Conservation (phyloP, 1,284 basidiomycete genomes). For the Volvariella volvacea region DNA sequence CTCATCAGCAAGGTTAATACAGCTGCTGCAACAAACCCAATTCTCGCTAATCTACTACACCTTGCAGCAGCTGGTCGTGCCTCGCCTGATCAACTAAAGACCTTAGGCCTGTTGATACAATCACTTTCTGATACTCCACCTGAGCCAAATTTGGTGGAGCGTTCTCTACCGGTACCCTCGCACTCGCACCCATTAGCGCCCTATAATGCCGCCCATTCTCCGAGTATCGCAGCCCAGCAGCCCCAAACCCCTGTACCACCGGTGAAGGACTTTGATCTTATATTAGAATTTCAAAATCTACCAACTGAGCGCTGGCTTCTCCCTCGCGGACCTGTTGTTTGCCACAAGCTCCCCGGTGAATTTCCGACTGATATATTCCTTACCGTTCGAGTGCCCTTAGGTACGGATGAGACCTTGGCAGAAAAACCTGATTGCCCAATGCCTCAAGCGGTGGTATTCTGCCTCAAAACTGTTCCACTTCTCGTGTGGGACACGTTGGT, state of each 20-base stretch:
- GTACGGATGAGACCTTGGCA: conserved; percentile 2
- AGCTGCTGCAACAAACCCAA: conserved; percentile 58
- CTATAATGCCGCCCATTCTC: conserved; percentile 7
- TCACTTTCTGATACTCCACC: conserved; percentile 25
- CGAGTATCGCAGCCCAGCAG: conserved; percentile 8
- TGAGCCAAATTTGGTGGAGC: conserved; percentile 13
- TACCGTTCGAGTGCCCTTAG: conserved; percentile 28
- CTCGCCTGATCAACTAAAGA: conserved; percentile 53
- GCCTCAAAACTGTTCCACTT: conserved; percentile 36
- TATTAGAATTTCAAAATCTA: conserved; percentile 62
- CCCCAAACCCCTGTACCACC: conserved; percentile 15
- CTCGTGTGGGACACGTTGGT: conserved; percentile 47
- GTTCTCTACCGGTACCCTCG: conserved; percentile 7
- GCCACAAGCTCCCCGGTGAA: conserved; percentile 25
- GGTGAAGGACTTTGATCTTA: conserved; percentile 53
- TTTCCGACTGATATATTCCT: conserved; percentile 29
- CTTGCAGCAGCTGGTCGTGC: conserved; percentile 53
- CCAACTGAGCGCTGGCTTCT: conserved; percentile 56
- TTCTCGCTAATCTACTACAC: conserved; percentile 54
- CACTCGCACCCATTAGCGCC: conserved; percentile 6
- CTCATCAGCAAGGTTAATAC: conserved; percentile 57
- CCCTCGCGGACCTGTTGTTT: conserved; percentile 49
- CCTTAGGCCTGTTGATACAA: conserved; percentile 58
- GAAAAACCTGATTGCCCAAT: conserved; percentile 4
- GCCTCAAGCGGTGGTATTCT: conserved; percentile 29